Conservation (phyloP, 2,329 filamentous ascomycete species). For the Aureobasidium sp. region DNA sequence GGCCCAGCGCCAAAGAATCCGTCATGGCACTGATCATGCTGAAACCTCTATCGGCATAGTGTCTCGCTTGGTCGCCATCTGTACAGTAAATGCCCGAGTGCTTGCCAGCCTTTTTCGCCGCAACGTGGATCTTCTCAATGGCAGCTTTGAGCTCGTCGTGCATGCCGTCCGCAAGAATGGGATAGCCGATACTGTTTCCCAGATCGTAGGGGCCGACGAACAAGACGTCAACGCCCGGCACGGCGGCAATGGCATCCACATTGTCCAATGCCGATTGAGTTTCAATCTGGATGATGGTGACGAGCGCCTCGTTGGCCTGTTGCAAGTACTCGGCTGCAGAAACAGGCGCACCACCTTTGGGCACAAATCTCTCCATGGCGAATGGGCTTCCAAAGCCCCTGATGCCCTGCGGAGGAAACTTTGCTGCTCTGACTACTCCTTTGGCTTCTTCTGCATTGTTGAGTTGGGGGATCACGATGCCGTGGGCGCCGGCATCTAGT, state of each 20-base stretch:
- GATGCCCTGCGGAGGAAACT: conserved; percentile 50
- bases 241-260: conserved; percentile 44
- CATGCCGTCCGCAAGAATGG: conserved; percentile 42
- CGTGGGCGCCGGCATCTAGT: conserved; percentile 54
- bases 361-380: conserved; percentile 31
- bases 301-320: conserved; percentile 47
- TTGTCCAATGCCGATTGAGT: conserved; percentile 35
- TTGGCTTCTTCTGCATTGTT: conserved; percentile 48
- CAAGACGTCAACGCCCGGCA: conserved; percentile 47
- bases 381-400: conserved; percentile 53
- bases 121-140: conserved; percentile 45
- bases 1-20: conserved; percentile 26
- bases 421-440: conserved; percentile 45
- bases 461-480: conserved; percentile 49
- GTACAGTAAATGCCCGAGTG: conserved; percentile 50
- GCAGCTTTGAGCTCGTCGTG: conserved; percentile 45
- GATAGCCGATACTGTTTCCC: conserved; percentile 51
- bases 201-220: conserved; percentile 51
- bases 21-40: conserved; percentile 43
- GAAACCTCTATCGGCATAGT: conserved; percentile 48
- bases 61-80: conserved; percentile 44
- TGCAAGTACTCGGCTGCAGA: conserved; percentile 43
- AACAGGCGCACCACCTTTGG: conserved; percentile 21
- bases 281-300: conserved; percentile 46
- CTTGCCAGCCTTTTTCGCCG: conserved; percentile 48